Evolutionary conservation across 169 alveolate genomes (phyloP), one percentile per base, ranked within the genome.

Genomic region (Plasmodium yoelii): DNA sequence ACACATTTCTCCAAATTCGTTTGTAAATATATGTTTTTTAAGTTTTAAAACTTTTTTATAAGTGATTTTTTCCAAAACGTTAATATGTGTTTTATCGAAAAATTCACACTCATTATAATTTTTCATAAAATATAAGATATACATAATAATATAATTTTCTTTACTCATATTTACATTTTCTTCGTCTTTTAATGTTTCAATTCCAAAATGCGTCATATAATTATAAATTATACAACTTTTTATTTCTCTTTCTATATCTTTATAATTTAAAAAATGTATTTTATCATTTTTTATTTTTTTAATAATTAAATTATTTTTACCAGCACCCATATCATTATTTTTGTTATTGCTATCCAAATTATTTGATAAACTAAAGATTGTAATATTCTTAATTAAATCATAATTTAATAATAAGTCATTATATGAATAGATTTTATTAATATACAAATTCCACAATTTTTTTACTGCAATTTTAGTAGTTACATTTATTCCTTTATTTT

Each of bases 81-180:
- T n/a, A 26, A 18, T 56, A 55, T 56, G 24, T 18, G 26, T 9
- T 13, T 82, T 55, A 10, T 82, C 82, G 8, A 67, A 46, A 34
- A 44, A 22, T 18, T 56, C 59, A 28, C 15, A 26, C 22, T n/a
- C 44, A 18, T 55, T 51, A 19, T 60, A 28, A 86, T 86, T 70
- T 69, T 71, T 61, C 57, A 86, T 69, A 19, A 86, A 28, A 65
- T 60, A 86, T 8, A 86, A 28, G 57, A 86, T 46, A 70, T 22
- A 15, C 44, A 86, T 59, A 69, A 86, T 47, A 86, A 86, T 63
- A 53, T 24, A 15, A 70, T 70, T 57, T 39, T 82, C 90, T 47
- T 49, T 86, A 68, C 22, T 70, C 15, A 28, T 61, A 7, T 28
- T 51, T 51, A 26, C 51, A 39, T 49, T 39, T 70, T 86, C 53